These are phyloP conservation scores for Astragalus membranaceus DNA, from an alignment of 306 rosid species.

Conservation along the genomic window DNA sequence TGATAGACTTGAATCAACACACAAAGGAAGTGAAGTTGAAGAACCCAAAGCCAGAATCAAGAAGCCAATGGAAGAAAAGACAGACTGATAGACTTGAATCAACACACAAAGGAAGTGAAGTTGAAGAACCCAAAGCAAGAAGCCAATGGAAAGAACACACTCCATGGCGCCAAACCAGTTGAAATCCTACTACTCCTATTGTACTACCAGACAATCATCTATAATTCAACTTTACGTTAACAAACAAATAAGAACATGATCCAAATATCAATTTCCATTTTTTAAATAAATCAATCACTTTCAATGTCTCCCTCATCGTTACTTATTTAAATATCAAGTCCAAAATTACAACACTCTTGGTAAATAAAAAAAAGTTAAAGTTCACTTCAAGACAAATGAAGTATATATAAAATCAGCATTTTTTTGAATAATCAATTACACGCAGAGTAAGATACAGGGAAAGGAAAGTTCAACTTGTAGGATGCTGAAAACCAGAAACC, in stretches of 20 bases:
- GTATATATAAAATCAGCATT: too few species aligned
- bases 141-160: conserved; percentile 29
- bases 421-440: too few species aligned
- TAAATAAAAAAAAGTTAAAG: too few species aligned
- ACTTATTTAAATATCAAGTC: neutral
- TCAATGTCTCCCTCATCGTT: neutral
- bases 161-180: conserved; percentile 39
- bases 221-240: neutral
- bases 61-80: neutral
- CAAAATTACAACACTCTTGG: too few species aligned
- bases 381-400: too few species aligned
- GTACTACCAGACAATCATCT: neutral
- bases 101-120: conserved; percentile 69
- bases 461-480: too few species aligned
- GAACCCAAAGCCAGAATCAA: conserved; percentile 45
- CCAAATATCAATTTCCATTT: neutral
- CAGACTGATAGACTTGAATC: conserved; percentile 58
- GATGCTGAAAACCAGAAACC: too few species aligned
- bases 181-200: neutral
- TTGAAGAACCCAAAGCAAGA: conserved; percentile 44
- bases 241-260: conserved; percentile 11
- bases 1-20: conserved; percentile 64
- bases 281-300: conserved; percentile 15
- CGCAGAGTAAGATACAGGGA: too few species aligned
- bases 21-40: conserved; percentile 65